Conservation (phyloP, 805 yeast genomes). For the Wickerhamiella lipophila region DNA sequence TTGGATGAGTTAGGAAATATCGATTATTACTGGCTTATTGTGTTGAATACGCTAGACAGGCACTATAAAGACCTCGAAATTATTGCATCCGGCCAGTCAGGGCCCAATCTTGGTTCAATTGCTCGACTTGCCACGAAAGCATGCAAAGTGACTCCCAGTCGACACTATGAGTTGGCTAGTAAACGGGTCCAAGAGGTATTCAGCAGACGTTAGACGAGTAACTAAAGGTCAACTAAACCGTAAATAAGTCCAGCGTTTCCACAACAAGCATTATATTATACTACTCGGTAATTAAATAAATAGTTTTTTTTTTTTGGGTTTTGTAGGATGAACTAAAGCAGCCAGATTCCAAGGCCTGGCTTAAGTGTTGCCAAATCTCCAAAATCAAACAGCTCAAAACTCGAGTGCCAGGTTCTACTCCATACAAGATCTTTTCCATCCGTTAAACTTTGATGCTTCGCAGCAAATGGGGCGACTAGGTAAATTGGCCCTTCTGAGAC, state of each 20-base stretch:
- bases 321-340: background rate
- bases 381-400: slow-evolving; percentile 62
- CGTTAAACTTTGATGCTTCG: background rate
- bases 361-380: slow-evolving; percentile 34
- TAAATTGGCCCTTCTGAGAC: slow-evolving; percentile 17
- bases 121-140: background rate
- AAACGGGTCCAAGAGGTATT: background rate
- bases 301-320: too few species aligned
- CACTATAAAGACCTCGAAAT: background rate
- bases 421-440: slow-evolving; percentile 16
- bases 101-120: background rate
- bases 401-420: slow-evolving; percentile 37
- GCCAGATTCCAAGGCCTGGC: slow-evolving; percentile 40
- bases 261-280: too few species aligned
- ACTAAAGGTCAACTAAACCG: background rate
- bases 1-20: background rate
- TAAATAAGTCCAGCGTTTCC: too few species aligned
- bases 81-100: background rate
- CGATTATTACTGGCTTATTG: background rate
- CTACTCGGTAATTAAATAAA: too few species aligned
- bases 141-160: background rate
- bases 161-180: background rate
- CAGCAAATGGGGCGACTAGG: slow-evolving; percentile 33
- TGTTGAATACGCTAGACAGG: background rate
- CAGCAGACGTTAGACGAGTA: background rate